A percentile compares a stretch with the other conserved stretches of the same genome.
Conservation (phyloP, 176 grass and related monocot species). For the Ampelocalamus luodianensis region DNA sequence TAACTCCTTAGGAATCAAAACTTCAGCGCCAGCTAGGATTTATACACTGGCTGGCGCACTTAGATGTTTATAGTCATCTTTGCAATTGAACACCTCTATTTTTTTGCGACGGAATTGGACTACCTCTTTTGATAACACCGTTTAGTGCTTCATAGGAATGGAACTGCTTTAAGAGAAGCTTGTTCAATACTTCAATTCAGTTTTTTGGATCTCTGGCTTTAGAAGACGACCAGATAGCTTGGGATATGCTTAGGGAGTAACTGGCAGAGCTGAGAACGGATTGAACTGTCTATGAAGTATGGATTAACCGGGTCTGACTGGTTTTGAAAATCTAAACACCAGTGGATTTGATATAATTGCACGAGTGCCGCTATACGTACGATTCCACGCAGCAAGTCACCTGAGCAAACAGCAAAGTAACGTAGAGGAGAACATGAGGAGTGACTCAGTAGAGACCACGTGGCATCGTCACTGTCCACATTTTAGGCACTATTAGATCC, state of each 20-base stretch:
- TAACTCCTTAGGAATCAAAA: not conserved
- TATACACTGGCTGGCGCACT: not conserved
- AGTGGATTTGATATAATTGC: not conserved
- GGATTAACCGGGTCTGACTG: not conserved
- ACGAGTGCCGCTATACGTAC: too few species aligned
- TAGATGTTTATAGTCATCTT: not conserved
- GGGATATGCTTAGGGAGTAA: not conserved
- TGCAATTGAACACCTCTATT: not conserved
- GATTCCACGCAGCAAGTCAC: too few species aligned
- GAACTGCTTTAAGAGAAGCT: not conserved
- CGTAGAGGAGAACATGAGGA: too few species aligned
- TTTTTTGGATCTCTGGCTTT: not conserved
- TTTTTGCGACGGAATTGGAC: too few species aligned
- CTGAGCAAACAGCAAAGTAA: too few species aligned
- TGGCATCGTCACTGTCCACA: too few species aligned
- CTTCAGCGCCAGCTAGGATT: not conserved
- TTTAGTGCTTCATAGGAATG: not conserved
- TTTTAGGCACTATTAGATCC: too few species aligned
- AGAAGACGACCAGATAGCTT: not conserved
- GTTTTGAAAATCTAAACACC: not conserved
- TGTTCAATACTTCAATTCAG: not conserved
- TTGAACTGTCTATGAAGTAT: not conserved
- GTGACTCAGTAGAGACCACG: too few species aligned
- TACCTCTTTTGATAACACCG: not conserved
- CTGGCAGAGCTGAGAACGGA: not conserved